phyloP scores from a whole-genome alignment of 129 eudicot species.

The Helichrysum umbraculigerum region DNA sequence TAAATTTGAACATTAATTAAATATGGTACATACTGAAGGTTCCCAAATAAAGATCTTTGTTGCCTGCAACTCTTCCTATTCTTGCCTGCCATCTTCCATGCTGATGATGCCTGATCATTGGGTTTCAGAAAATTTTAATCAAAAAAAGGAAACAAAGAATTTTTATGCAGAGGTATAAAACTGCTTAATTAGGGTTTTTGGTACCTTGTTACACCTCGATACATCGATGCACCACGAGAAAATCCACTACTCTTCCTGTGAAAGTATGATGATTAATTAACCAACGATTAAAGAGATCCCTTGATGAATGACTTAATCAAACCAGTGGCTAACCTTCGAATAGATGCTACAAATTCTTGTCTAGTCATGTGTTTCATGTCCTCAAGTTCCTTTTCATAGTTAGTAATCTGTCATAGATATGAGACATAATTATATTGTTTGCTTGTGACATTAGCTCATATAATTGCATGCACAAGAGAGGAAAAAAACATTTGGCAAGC shows the following conservation, averaged over 20 bases:
- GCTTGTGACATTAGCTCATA: neutral
- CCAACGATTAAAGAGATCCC: neutral
- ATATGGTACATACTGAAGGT: slow-evolving; percentile 76
- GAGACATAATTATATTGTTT: neutral
- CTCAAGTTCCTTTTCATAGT: slow-evolving; percentile 94
- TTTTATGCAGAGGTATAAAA: neutral
- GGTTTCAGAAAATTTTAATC: neutral
- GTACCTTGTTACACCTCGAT: slow-evolving; percentile 98
- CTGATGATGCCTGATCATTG: slow-evolving; percentile 81
- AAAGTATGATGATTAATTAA: neutral
- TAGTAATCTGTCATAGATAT: slow-evolving; percentile 53
- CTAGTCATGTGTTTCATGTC: slow-evolving; percentile 99
- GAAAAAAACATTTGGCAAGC: neutral
- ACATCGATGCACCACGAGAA: slow-evolving; percentile 98
- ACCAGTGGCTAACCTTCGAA: slow-evolving; percentile 52
- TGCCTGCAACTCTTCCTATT: slow-evolving; percentile 98
- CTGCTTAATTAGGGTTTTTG: slow-evolving; percentile 20
- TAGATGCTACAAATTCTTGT: slow-evolving; percentile 96
- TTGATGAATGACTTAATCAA: neutral
- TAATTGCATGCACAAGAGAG: slow-evolving; percentile 5
- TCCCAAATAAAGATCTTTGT: slow-evolving; percentile 99
- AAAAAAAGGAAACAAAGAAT: neutral
- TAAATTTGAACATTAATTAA: slow-evolving; percentile 10
- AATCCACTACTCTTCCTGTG: slow-evolving; percentile 98
- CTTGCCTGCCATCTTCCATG: slow-evolving; percentile 99